phyloP scores from a whole-genome alignment of 2,329 filamentous ascomycete species.

The Botryotinia calthae region DNA sequence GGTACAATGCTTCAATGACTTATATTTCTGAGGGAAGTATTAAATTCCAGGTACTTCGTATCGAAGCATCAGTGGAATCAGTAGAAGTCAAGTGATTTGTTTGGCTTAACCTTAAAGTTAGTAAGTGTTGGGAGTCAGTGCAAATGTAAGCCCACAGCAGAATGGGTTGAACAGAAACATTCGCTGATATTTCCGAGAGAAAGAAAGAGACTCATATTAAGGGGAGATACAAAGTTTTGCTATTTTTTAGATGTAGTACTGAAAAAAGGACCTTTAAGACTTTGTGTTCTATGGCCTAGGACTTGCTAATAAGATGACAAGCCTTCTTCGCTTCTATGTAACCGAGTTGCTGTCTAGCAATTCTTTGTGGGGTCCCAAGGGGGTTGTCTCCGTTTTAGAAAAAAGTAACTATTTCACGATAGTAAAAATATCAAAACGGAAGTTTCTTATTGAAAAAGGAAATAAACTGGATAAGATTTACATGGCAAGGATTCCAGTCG shows the following conservation, averaged over 20 bases:
- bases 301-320: background rate
- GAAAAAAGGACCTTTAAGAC: background rate
- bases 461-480: background rate
- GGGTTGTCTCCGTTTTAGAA: background rate
- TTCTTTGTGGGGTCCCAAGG: background rate
- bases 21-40: background rate
- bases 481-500: background rate
- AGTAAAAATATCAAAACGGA: background rate
- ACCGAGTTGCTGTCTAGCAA: background rate
- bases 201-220: background rate
- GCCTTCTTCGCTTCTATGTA: background rate
- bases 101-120: background rate
- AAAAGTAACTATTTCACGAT: background rate
- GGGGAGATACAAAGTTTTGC: background rate
- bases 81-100: background rate
- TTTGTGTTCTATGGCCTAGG: background rate
- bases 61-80: background rate
- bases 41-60: background rate
- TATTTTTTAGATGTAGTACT: background rate
- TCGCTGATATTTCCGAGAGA: background rate
- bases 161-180: background rate
- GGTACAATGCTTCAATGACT: background rate
- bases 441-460: background rate
- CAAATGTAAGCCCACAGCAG: background rate
- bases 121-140: background rate